Evolutionary conservation across 148 eudicot genomes (phyloP).

Genomic region (Camellia lanceoleosa): DNA sequence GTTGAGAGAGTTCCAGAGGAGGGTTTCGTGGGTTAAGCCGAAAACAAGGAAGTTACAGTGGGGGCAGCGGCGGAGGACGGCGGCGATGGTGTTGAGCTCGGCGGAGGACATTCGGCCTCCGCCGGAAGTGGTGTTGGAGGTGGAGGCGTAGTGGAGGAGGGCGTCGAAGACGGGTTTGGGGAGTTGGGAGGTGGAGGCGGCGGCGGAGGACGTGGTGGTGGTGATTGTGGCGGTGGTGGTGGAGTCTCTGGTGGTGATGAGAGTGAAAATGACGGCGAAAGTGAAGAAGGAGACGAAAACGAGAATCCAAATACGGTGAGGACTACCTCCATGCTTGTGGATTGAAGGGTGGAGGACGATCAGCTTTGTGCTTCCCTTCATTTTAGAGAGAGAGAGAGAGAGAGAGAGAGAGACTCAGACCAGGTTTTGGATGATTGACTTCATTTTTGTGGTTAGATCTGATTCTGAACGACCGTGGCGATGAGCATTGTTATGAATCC

Average conservation of each 20-base stretch:
- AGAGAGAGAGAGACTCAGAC: not conserved
- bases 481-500: too few species aligned
- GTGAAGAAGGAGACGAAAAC: conserved; percentile 37
- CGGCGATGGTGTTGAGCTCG: conserved; percentile 53
- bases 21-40: conserved; percentile 85
- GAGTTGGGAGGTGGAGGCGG: conserved; percentile 17
- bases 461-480: too few species aligned
- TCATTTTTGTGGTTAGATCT: too few species aligned
- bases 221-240: conserved; percentile 17
- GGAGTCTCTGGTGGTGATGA: conserved; percentile 30
- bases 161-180: conserved; percentile 46
- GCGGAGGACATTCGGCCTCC: conserved; percentile 36
- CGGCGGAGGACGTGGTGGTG: conserved; percentile 14
- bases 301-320: conserved; percentile 43
- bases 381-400: conserved; percentile 14
- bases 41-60: conserved; percentile 64
- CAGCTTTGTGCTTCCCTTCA: conserved; percentile 59
- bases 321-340: conserved; percentile 35
- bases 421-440: not conserved
- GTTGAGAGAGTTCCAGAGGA: conserved; percentile 73
- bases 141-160: conserved; percentile 69
- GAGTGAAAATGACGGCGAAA: conserved; percentile 40
- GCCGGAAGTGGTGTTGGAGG: conserved; percentile 29
- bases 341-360: conserved; percentile 61
- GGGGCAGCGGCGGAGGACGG: conserved; percentile 44